phyloP scores from a whole-genome alignment of 2,329 filamentous ascomycete genomes.

The Fusarium nodosum region DNA sequence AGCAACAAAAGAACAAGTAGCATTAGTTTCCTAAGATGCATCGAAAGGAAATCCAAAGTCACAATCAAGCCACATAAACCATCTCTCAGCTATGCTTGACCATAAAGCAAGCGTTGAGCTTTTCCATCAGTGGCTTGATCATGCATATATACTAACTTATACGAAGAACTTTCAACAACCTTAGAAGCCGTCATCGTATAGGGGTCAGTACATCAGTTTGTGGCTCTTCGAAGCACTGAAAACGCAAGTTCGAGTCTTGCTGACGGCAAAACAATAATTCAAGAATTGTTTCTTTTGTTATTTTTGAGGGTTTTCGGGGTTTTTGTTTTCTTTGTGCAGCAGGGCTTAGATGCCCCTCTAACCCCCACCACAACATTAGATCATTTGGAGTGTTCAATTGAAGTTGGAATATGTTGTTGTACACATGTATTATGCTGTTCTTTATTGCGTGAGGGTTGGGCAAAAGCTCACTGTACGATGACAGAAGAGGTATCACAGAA shows the following conservation, averaged over 20 bases:
- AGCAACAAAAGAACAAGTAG: too few species aligned
- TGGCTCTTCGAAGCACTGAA: slow-evolving; percentile 44
- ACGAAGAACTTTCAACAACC: background rate
- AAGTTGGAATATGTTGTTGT: background rate
- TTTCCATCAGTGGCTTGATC: accelerated
- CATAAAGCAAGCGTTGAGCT: background rate
- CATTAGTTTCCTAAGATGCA: too few species aligned
- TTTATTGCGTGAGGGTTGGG: too few species aligned
- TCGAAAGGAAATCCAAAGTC: background rate
- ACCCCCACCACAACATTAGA: slow-evolving; percentile 12
- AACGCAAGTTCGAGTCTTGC: slow-evolving; percentile 47
- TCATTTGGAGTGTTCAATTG: background rate
- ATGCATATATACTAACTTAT: background rate
- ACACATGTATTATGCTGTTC: background rate
- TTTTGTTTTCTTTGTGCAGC: slow-evolving; percentile 19
- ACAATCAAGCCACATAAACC: background rate
- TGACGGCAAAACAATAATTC: slow-evolving; percentile 33
- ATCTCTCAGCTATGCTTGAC: background rate
- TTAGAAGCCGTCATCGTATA: slow-evolving; percentile 43
- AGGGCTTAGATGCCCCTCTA: slow-evolving; percentile 10
- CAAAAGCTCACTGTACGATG: too few species aligned
- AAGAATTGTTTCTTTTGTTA: slow-evolving; percentile 10
- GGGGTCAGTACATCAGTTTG: slow-evolving; percentile 47
- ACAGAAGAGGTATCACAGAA: background rate
- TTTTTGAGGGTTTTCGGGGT: too few species aligned